phyloP scores from a whole-genome alignment of 2,329 filamentous ascomycete genomes.

The Neobulgaria alba region DNA sequence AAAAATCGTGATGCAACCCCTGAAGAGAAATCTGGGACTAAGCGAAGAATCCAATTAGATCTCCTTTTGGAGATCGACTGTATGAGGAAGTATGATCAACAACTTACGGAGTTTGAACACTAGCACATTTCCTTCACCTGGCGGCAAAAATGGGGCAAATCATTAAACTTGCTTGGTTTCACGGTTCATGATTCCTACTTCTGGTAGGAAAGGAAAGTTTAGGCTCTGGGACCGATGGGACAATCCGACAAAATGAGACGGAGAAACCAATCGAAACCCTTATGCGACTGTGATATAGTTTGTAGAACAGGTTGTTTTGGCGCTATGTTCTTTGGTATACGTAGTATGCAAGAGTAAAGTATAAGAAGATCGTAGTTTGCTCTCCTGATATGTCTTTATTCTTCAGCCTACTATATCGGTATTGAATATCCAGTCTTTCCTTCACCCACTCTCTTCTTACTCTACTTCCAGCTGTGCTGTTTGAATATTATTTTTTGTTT shows the following conservation, averaged over 20 bases:
- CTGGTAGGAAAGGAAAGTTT: not conserved
- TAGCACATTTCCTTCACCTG: too few relatives aligned
- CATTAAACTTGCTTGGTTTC: not conserved
- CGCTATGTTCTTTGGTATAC: not conserved
- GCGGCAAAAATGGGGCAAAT: not conserved
- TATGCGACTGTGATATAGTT: not conserved
- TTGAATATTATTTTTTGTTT: not conserved
- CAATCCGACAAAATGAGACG: slow-evolving; percentile 1
- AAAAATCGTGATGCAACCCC: too few relatives aligned
- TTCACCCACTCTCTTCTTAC: not conserved
- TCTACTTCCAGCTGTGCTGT: slow-evolving; percentile 1
- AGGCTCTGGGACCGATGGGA: not conserved
- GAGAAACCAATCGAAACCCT: slow-evolving; percentile 2
- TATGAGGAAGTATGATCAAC: not conserved
- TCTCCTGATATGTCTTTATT: not conserved
- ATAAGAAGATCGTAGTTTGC: not conserved
- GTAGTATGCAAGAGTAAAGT: not conserved
- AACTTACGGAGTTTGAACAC: too few relatives aligned
- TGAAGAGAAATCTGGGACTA: too few relatives aligned
- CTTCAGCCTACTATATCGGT: not conserved
- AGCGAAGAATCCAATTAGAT: not conserved
- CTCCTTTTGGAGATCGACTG: not conserved
- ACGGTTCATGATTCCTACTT: not conserved
- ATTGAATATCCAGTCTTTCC: not conserved
- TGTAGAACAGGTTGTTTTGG: not conserved